Percentiles rank a stretch among this genome's conserved stretches.
Conservation (phyloP, 306 rosid species). For the Lablab purpureus region DNA sequence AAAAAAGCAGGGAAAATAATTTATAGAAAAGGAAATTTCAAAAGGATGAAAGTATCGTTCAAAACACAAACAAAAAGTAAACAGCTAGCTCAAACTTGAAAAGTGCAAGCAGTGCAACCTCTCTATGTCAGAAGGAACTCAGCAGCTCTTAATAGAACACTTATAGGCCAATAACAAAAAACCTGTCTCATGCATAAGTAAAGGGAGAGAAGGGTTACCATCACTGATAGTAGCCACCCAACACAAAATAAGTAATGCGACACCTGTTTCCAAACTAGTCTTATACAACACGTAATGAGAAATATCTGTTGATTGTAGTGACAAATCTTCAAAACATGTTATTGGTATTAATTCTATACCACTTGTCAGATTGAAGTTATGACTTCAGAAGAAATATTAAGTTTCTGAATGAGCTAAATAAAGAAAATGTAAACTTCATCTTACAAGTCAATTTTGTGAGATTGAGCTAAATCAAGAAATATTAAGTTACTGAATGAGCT, state of each 20-base stretch:
- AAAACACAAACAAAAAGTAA: background rate
- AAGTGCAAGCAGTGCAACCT: background rate
- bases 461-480: too few species aligned
- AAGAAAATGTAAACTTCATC: too few species aligned
- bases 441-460: too few species aligned
- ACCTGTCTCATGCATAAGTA: background rate
- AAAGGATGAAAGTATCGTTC: constrained; percentile 1
- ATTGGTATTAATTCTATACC: background rate
- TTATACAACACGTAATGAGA: background rate
- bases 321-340: background rate
- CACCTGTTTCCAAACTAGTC: constrained; percentile 8
- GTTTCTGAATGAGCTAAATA: background rate
- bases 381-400: background rate
- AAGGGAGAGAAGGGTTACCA: too few species aligned
- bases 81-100: background rate
- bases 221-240: background rate
- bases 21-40: background rate
- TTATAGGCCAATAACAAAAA: background rate
- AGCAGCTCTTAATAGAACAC: background rate
- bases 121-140: background rate
- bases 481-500: too few species aligned
- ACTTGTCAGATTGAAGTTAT: background rate
- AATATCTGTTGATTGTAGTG: background rate
- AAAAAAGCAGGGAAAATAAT: background rate
- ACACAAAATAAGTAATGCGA: background rate